Evolutionary conservation across 2,329 filamentous ascomycete species (phyloP), one percentile per base, ranked within the genome.

Genomic region (Diaporthe helianthi): DNA sequence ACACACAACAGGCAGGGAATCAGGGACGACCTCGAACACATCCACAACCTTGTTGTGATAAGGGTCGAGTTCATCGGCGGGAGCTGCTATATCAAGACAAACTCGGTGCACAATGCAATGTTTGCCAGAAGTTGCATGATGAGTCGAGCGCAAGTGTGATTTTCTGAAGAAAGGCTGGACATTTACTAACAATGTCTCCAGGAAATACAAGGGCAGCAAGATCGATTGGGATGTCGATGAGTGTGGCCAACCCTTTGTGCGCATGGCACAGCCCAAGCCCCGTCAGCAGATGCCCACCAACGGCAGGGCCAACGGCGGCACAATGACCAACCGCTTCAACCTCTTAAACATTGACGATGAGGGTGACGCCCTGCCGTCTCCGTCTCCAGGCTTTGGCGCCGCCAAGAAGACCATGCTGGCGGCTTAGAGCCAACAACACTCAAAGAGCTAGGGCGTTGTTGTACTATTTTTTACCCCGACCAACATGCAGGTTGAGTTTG

Each of bases 91-190:
- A 88, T 97, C 72, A 89, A 87, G 67, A 93, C 90, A 9, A 97
- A 94, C 78, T 93, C 92, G 0, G 85, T 97, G 12, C 86, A 91
- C 75, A 90, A 91, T 71, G 91, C 93, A 13, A 85, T 93, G 65
- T 93, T 90, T 78, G 92, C 93, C 10, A 87, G 88, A 22, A 92
- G 87, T 12, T 96, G 93, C 80, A 92, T 97, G 90, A 90, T 91
- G 86, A 89, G 85, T 72, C 81, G 84, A 66, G 72, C 73, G 85
- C 87, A 77, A 76, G 84, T 79, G 29, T n/a, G n/a, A n/a, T 36
- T 12, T 29, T 36, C 44, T 7, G 12, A 26, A 24, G 29, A 36
- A 13, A 33, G 19, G 29, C 44, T 46, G 61, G 15, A 38, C 19
- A 26, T 24, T 51, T 17, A 44, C 65, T 70, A 19, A 70, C 29